Evolutionary conservation across 345 rosid species (phyloP), one percentile per base, ranked within the genome.

Genomic region (Lepidium aucheri): DNA sequence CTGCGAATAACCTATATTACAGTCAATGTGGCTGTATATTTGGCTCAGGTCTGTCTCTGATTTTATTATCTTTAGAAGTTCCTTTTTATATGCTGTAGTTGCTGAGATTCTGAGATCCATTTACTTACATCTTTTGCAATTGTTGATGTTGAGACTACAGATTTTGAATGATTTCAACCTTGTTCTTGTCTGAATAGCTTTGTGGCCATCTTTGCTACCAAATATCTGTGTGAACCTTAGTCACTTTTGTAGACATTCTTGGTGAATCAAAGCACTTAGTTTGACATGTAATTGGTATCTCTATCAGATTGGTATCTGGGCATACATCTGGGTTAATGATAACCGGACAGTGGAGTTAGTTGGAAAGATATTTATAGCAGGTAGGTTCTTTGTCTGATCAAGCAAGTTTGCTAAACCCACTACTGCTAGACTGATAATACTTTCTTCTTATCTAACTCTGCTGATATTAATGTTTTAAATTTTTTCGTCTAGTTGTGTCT

Each of bases 301-400:
- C 33, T 42, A 58, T 69, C 91, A 95, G 99, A 76, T 81, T 78
- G 80, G 86, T 80, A 80, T 95, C 76, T 95, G 99, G 97, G 72
- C 76, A 32, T 85, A 77, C 79, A 84, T 91, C 60, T 95, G 97
- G 96, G 60, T 89, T 44, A 72, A 89, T 71, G 86, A 91, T 72
- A 95, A 85, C 83, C 78, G 86, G 11, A 76, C 60, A 6, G 87
- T 89, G 77, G 85, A 82, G 74, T 78, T 89, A 64, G 69, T 82
- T 64, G 99, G 95, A 54, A 85, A 95, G 78, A 83, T 85, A 73
- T 91, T 88, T 78, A 81, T 91, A 54, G 94, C 97, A 66, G 97
- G 99, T 91, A 54, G 76, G 68, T 53, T 61, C 60, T 53, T 18
- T 59, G 66, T 53, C 40, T 28, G 7, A 43, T 69, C 50, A 64